Base-by-base conservation (phyloP, 352 stramenopile species). In the Phytopythium montanum region DNA sequence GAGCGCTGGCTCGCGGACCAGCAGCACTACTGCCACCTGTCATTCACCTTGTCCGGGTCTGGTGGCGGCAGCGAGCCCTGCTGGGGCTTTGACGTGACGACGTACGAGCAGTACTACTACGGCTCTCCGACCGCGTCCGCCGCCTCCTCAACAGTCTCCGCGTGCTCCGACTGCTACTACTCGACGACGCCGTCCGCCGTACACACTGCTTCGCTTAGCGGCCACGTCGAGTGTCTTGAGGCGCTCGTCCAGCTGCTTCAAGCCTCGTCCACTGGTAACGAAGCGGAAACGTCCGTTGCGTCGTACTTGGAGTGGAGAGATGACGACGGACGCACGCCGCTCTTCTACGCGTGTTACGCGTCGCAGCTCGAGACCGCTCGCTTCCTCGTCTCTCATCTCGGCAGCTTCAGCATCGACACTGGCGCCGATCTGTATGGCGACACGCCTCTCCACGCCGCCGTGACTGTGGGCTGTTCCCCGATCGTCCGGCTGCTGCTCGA, bases 281-380 rank as follows among this genome's bases (percentile, higher is more conserved):
- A 31, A 25, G 44, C 31, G 21, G 9, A 14, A 18, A 4, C 44
- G 0, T 33, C 44, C n/a, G 2, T 33, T 16, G 23, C 13, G 44
- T 51, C 44, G 44, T 51, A 51, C 69, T 60, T 88, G 25, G 75
- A 87, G 53, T 84, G 73, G 74, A 61, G 73, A 46, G 78, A 87
- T 63, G 73, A 81, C 45, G 76, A 88, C 52, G 82, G 83, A 3
- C 76, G 80, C 0, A 86, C 80, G 0, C 79, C 83, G 7, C 50
- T 92, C 6, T 92, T 89, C 63, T 92, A 90, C 56, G 80, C 83
- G 5, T 88, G 79, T 41, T 90, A 87, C 52, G 70, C 80, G 0
- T 65, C 73, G 1, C 78, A 92, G 38, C 18, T 81, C 13, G 70
- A 76, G 10, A 73, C 61, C 18, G 70, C 85, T 2, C 54, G 48